Conservation (phyloP, 331 rosid genomes). For the Quercus lobata region DNA sequence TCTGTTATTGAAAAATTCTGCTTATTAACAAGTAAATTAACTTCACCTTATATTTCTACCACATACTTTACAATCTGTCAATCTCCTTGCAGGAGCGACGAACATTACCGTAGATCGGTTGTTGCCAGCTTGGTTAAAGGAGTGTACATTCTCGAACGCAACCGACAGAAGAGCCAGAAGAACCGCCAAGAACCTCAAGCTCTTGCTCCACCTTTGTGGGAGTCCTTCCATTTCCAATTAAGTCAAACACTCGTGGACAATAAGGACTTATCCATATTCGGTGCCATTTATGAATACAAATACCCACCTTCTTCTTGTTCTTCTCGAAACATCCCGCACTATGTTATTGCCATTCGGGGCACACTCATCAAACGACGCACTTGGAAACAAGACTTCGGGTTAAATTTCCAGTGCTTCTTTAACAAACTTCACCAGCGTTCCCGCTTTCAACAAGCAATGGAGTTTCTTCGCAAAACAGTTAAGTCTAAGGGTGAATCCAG, state of each 20-base stretch:
- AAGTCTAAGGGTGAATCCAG: background rate
- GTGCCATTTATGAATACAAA: constrained; percentile 14
- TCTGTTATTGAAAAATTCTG: too few relatives aligned
- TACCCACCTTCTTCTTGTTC: background rate
- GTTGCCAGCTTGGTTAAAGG: constrained; percentile 25
- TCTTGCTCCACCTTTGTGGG: constrained; percentile 20
- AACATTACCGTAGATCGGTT: constrained; percentile 9
- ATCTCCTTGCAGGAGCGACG: constrained; percentile 7
- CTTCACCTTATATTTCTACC: too few relatives aligned
- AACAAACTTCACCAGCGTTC: constrained; percentile 9
- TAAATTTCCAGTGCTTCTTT: background rate
- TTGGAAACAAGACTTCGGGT: constrained; percentile 3
- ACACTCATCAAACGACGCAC: background rate
- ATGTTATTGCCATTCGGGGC: constrained; percentile 35
- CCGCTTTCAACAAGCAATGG: background rate
- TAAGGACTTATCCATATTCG: constrained; percentile 3
- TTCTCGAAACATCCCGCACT: background rate
- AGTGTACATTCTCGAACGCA: constrained; percentile 5
- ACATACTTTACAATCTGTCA: too few relatives aligned
- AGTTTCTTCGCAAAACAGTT: background rate
- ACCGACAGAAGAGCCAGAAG: constrained; percentile 1
- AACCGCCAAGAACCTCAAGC: background rate
- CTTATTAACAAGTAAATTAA: too few relatives aligned
- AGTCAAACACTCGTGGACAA: background rate
- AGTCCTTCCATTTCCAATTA: constrained; percentile 19